Evolutionary conservation across 2,329 filamentous ascomycete species (phyloP).

Genomic region (Paracorniculantispora psalliotae): DNA sequence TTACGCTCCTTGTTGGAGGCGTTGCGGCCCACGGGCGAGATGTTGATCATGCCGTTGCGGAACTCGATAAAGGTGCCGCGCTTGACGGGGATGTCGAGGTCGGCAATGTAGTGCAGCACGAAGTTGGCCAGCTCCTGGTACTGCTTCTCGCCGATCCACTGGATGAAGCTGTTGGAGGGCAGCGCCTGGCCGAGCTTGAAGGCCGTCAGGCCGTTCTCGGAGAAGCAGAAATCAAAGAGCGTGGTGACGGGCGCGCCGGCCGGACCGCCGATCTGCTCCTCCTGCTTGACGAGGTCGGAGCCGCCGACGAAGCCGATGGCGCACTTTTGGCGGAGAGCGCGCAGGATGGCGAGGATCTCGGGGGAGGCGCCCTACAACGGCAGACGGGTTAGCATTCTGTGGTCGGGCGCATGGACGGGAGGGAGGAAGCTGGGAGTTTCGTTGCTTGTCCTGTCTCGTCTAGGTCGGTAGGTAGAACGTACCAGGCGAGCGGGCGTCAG

Average conservation of each 20-base stretch:
- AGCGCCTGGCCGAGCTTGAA: conserved; percentile 76
- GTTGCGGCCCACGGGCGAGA: conserved; percentile 80
- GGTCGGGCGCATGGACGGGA: too few relatives aligned
- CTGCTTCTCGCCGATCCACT: conserved; percentile 77
- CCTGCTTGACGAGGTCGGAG: conserved; percentile 87
- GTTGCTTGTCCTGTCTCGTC: too few relatives aligned
- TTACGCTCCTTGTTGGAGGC: conserved; percentile 73
- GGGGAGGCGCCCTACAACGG: conserved; percentile 57
- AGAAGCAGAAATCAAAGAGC: conserved; percentile 96
- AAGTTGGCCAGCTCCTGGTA: conserved; percentile 77
- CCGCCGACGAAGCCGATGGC: conserved; percentile 92
- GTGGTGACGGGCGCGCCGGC: conserved; percentile 63
- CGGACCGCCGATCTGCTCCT: conserved; percentile 80
- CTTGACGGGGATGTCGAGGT: conserved; percentile 80
- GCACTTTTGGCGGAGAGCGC: conserved; percentile 75
- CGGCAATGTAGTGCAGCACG: conserved; percentile 76
- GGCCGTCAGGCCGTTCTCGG: conserved; percentile 92
- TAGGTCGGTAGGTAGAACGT: conserved; percentile 21
- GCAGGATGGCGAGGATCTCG: conserved; percentile 79
- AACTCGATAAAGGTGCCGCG: conserved; percentile 82
- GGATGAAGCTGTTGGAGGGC: conserved; percentile 79
- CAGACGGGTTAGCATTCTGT: neutral
- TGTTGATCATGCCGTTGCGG: conserved; percentile 87
- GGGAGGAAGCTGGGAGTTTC: too few relatives aligned
- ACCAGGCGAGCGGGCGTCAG: conserved; percentile 78